phyloP scores from a whole-genome alignment of 768 basidiomycete genomes.

The Suillus lakei region DNA sequence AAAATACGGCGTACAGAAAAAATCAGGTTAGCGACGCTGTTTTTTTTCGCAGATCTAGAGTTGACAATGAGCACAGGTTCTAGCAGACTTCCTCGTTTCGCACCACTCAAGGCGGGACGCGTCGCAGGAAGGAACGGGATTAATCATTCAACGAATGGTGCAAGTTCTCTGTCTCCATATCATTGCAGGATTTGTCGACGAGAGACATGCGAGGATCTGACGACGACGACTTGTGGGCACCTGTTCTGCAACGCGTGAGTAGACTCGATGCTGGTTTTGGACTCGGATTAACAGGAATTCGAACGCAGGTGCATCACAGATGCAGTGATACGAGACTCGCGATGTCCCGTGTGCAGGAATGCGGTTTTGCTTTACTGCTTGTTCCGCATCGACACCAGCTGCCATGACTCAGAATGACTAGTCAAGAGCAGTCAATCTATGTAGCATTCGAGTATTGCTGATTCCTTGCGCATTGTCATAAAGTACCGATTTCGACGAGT shows the following conservation, averaged over 20 bases:
- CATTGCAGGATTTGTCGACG: constrained; percentile 57
- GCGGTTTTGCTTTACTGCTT: constrained; percentile 60
- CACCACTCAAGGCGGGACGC: constrained; percentile 28
- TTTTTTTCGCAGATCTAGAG: neutral
- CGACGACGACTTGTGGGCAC: constrained; percentile 68
- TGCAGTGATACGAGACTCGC: constrained; percentile 48
- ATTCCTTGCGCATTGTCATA: neutral
- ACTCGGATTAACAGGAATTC: neutral
- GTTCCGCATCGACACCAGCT: constrained; percentile 50
- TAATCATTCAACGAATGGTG: constrained; percentile 1
- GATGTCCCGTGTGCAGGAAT: constrained; percentile 57
- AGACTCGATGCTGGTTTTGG: constrained; percentile 10
- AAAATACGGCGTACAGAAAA: constrained; percentile 14
- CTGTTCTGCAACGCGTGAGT: constrained; percentile 61
- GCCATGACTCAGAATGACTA: constrained; percentile 21
- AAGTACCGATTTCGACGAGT: neutral
- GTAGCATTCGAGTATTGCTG: neutral
- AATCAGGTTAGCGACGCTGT: constrained; percentile 24
- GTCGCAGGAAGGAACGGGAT: constrained; percentile 5
- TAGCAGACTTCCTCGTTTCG: constrained; percentile 37
- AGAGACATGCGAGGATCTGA: constrained; percentile 56
- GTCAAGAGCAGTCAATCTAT: neutral
- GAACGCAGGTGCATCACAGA: constrained; percentile 61
- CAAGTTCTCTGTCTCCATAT: constrained; percentile 23
- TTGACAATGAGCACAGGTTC: constrained; percentile 21